Base-by-base conservation (phyloP, 2,329 filamentous ascomycete genomes). In the Magnaporthales sp. region DNA sequence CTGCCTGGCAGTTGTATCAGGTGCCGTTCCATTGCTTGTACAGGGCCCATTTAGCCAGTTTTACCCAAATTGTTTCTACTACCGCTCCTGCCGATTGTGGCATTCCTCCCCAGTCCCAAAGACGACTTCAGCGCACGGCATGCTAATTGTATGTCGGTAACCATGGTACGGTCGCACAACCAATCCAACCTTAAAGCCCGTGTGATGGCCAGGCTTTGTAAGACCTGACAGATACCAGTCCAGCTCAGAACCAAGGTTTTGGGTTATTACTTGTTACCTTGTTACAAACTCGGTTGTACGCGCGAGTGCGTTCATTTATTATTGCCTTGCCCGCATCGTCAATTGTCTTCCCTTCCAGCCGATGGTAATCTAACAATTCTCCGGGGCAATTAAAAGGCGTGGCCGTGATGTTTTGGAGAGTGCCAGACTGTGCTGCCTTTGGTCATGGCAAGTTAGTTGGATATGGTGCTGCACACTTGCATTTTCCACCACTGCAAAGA, bases 31-130 rank as follows among this genome's bases (percentile, higher is more conserved):
- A 24, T 15, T 58, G 22, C 22, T 24, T 15, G 54, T 51, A 38
- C 32, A 24, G 54, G 64, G 54, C 29, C 64, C 61, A 61, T 66
- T 66, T 61, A 60, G 27, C 64, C 64, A 61, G n/a, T 26, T 66
- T 66, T 66, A 66, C n/a, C 64, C 64, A 61, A 32, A 66, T 66
- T 66, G 22, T 22, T 24, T 46, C 11, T 19, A 61, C 51, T 61
- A 46, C 54, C 51, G 64, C 27, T 38, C n/a, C 64, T 32, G 13
- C 64, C 64, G 58, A 32, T 66, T 51, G 22, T n/a, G 24, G 51
- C n/a, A 27, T 26, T 4, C 46, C 38, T 58, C 26, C 15, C 58
- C 24, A 10, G 26, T 38, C 62, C 31, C 24, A 30, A 64, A 64
- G 32, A 46, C 54, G 24, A 58, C 24, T 15, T 58, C 22, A 58